phyloP scores from a whole-genome alignment of 2,329 filamentous ascomycete genomes.

The Hypomyces perniciosus region DNA sequence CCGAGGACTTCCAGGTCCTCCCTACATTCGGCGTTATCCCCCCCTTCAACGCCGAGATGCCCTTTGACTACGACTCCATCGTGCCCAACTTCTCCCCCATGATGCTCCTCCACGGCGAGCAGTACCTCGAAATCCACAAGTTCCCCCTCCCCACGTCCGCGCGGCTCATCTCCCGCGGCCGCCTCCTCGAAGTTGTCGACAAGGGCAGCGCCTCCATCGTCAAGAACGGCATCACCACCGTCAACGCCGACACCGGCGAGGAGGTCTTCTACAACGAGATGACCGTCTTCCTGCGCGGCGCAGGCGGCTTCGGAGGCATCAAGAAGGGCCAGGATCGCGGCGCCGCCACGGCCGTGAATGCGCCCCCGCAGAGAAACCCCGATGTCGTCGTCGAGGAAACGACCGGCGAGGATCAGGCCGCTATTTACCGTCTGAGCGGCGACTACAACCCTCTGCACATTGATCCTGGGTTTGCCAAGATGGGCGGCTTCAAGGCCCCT shows the following conservation, averaged over 20 bases:
- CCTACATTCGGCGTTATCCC: constrained; percentile 96
- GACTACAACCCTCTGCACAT: constrained; percentile 97
- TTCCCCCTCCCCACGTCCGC: constrained; percentile 85
- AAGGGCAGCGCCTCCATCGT: constrained; percentile 88
- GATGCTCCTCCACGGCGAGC: constrained; percentile 98
- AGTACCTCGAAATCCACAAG: constrained; percentile 91
- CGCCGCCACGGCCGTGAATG: constrained; percentile 71
- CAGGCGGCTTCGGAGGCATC: constrained; percentile 82
- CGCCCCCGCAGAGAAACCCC: constrained; percentile 67
- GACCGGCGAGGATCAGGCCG: constrained; percentile 87
- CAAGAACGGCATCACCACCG: constrained; percentile 72
- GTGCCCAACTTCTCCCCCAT: constrained; percentile 96
- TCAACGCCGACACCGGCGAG: constrained; percentile 77
- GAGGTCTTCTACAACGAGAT: constrained; percentile 96
- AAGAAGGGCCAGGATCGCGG: constrained; percentile 74
- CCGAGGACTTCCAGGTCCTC: constrained; percentile 86
- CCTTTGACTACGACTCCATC: constrained; percentile 74
- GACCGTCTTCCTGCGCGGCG: constrained; percentile 86
- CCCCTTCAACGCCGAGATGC: constrained; percentile 76
- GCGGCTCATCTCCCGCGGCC: constrained; percentile 67
- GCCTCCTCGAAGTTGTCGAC: constrained; percentile 90
- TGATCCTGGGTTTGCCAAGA: constrained; percentile 88
- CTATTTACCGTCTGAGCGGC: constrained; percentile 85
- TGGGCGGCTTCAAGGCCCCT: constrained; percentile 88
- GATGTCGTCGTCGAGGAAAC: constrained; percentile 79